Conservation (phyloP, 2,329 filamentous ascomycete species). For the Aspergillus carbonarius region DNA sequence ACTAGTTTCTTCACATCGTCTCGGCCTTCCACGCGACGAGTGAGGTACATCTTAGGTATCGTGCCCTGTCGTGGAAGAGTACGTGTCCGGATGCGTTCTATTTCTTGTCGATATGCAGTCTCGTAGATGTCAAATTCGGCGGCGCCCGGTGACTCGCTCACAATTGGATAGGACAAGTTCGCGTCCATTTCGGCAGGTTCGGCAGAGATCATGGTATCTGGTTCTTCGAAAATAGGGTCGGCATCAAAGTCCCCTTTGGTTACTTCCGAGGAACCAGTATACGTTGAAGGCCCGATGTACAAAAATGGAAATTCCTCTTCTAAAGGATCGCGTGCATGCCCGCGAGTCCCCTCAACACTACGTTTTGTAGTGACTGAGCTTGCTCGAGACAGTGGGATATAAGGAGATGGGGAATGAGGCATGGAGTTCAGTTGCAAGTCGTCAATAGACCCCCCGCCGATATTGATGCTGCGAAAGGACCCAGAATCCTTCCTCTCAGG, state of each 20-base stretch:
- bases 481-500: slow-evolving; percentile 27
- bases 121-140: slow-evolving; percentile 89
- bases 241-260: slow-evolving; percentile 13
- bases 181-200: slow-evolving; percentile 32
- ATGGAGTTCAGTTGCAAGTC: slow-evolving; percentile 19
- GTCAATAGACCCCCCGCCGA: slow-evolving; percentile 15
- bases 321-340: slow-evolving; percentile 63
- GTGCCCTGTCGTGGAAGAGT: slow-evolving; percentile 40
- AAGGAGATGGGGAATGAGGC: slow-evolving; percentile 31
- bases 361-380: slow-evolving; percentile 35
- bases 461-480: slow-evolving; percentile 24
- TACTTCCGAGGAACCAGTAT: slow-evolving; percentile 31
- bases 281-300: slow-evolving; percentile 66
- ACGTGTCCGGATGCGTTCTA: slow-evolving; percentile 64
- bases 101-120: slow-evolving; percentile 78
- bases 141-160: slow-evolving; percentile 81
- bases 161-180: slow-evolving; percentile 42
- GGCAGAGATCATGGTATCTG: slow-evolving; percentile 36
- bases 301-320: slow-evolving; percentile 69
- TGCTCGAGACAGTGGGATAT: slow-evolving; percentile 28
- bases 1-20: slow-evolving; percentile 35
- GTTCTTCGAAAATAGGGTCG: slow-evolving; percentile 20
- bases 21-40: slow-evolving; percentile 49
- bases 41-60: slow-evolving; percentile 59
- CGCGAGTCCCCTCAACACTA: slow-evolving; percentile 51